Base-by-base conservation (phyloP, 148 eudicot genomes). In the Chenopodium quinoa region DNA sequence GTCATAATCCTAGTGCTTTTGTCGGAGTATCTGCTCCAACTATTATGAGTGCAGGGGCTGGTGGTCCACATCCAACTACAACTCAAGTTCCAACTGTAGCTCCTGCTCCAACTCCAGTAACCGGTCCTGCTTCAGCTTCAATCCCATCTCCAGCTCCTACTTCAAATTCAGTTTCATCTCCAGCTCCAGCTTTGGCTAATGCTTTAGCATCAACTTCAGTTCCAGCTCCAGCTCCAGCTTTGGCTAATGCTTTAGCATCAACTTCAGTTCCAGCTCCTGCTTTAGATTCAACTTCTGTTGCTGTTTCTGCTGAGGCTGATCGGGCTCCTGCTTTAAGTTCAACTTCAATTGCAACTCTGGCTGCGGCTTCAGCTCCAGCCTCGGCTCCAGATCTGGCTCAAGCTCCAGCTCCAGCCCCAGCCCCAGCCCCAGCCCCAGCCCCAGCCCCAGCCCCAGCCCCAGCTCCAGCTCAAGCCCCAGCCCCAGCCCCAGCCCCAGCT, bases 1-100 rank as follows among this genome's bases (percentile, higher is more conserved):
- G 11, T 58, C 56, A 81, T 46, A 80, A 63, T 81, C 70, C 76
- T 20, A 69, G 37, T 60, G 60, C 77, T 4, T 50, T 80, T 63
- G 3, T 27, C 17, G 52, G 68, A 47, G 67, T 68, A 50, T 54
- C 75, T 23, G 70, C 73, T 14, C 52, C 79, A 3, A 50, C 78
- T 52, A 52, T 20, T 40, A 34, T 58, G 40, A 82, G 13, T 72
- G 78, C 73, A 58, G 62, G 62, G 20, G 27, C 60, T 37, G 75
- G 82, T 9, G 32, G 40, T 52, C 73, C 73, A 16, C 52, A 73
- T 72, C 75, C 76, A 19, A 64, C 73, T 71, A 23, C 46, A 70
- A 5, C 62, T 71, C 20, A 13, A 23, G 37, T 13, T 29, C 46
- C 50, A 7, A 32, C 25, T 70, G 37, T 9, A 32, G 2, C 22